Evolutionary conservation across 129 eudicot species (phyloP), one percentile per base, ranked within the genome.

Genomic region (Sambucus nigra): DNA sequence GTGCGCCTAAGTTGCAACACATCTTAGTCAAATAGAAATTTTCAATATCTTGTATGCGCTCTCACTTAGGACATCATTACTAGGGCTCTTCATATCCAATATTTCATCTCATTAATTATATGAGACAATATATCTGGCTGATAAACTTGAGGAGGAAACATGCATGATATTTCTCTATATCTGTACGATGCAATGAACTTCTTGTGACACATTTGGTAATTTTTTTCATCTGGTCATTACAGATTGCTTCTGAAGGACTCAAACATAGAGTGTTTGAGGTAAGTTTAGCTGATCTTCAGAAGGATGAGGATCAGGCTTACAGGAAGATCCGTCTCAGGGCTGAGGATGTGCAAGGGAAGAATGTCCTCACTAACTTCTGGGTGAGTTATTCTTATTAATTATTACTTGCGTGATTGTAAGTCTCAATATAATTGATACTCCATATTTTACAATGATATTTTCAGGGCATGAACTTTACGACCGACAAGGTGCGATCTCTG

Each of bases 171-270:
- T n/a, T n/a, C n/a, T n/a, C n/a, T n/a, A n/a, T n/a, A n/a, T n/a
- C n/a, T n/a, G n/a, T n/a, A n/a, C n/a, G n/a, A n/a, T n/a, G n/a
- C n/a, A n/a, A n/a, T n/a, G n/a, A n/a, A n/a, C n/a, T n/a, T n/a
- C n/a, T n/a, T n/a, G n/a, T n/a, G n/a, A n/a, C n/a, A n/a, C n/a
- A n/a, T n/a, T n/a, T n/a, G n/a, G n/a, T n/a, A n/a, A n/a, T n/a
- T n/a, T n/a, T n/a, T n/a, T n/a, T n/a, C n/a, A n/a, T n/a, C n/a
- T 35, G 42, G 8, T 35, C 8, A 12, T 35, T 35, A 15, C 25
- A 59, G 64, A 59, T 59, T 28, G 64, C 64, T 18, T 59, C 64
- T 4, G 64, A 59, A 59, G 64, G 64, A 59, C 64, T 59, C 25
- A 59, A 59, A 28, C 64, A 59, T 19, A 27, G 64, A 44, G 64